Evolutionary conservation across 1,284 basidiomycete species (phyloP).

Genomic region (Apiotrichum domesticum): DNA sequence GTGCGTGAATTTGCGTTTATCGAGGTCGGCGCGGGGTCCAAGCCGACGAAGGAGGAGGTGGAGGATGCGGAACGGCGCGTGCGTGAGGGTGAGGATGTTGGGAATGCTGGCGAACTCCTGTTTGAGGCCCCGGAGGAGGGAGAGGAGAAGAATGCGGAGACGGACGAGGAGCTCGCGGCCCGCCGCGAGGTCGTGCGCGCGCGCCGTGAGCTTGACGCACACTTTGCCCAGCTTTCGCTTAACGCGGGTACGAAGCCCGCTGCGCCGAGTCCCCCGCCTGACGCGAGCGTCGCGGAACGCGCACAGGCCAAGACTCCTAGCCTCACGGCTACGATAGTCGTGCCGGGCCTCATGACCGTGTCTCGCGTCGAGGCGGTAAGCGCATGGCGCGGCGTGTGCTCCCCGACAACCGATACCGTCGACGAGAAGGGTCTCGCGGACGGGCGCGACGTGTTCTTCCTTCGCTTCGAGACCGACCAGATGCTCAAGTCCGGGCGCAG

Average conservation of each 20-base stretch:
- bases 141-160: background rate
- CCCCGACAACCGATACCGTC: background rate
- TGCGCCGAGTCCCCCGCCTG: too few species aligned
- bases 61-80: conserved; percentile 23
- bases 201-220: background rate
- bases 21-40: conserved; percentile 43
- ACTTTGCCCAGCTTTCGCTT: too few species aligned
- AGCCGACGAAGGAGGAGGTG: conserved; percentile 36
- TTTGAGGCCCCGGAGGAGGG: conserved; percentile 3
- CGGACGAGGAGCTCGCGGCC: too few species aligned
- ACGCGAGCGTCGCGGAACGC: too few species aligned
- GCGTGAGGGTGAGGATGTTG: background rate
- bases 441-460: conserved; percentile 47
- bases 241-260: too few species aligned
- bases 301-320: background rate
- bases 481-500: conserved; percentile 49
- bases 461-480: conserved; percentile 45
- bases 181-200: conserved; percentile 3
- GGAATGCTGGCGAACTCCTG: too few species aligned
- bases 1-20: conserved; percentile 52
- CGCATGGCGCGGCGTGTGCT: conserved; percentile 44
- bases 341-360: conserved; percentile 50
- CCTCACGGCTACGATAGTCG: conserved; percentile 45
- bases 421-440: conserved; percentile 29
- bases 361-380: conserved; percentile 46